Percentiles rank a stretch among this genome's conserved stretches.
phyloP scores from a whole-genome alignment of 2,329 filamentous ascomycete species.

The Emmonsia crescens region DNA sequence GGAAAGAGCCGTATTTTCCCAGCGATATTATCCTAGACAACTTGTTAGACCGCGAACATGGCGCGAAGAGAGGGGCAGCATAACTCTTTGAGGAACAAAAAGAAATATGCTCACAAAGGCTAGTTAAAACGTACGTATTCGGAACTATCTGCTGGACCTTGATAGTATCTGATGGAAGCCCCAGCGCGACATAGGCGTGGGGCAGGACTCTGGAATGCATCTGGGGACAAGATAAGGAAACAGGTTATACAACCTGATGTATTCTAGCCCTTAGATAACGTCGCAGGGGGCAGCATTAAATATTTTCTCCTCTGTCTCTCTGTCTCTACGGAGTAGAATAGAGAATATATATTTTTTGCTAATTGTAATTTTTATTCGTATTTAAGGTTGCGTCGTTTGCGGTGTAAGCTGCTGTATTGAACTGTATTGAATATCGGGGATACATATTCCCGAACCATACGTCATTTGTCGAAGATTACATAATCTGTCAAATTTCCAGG shows the following conservation, averaged over 20 bases:
- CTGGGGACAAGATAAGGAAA: not conserved
- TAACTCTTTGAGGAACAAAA: conserved; percentile 9
- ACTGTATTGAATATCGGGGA: not conserved
- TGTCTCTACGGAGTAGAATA: not conserved
- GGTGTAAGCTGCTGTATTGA: too few species aligned
- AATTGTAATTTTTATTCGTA: too few species aligned
- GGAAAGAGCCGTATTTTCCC: conserved; percentile 87
- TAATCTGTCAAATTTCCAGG: too few species aligned
- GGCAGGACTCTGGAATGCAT: conserved; percentile 33
- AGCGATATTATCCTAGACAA: conserved; percentile 64
- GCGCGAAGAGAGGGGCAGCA: conserved; percentile 14
- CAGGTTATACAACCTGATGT: not conserved
- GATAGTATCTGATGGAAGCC: conserved; percentile 44
- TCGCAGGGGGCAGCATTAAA: too few species aligned
- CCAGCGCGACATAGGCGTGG: conserved; percentile 26
- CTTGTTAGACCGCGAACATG: conserved; percentile 16
- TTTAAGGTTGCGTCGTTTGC: too few species aligned
- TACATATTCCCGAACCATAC: not conserved
- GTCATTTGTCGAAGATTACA: not conserved
- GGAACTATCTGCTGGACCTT: conserved; percentile 50
- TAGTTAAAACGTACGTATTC: conserved; percentile 48
- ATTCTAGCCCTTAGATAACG: not conserved
- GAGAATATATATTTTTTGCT: too few species aligned
- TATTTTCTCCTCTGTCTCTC: too few species aligned
- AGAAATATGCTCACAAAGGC: conserved; percentile 14